phyloP scores from a whole-genome alignment of 768 basidiomycete genomes.

The Auriscalpium microsporum region DNA sequence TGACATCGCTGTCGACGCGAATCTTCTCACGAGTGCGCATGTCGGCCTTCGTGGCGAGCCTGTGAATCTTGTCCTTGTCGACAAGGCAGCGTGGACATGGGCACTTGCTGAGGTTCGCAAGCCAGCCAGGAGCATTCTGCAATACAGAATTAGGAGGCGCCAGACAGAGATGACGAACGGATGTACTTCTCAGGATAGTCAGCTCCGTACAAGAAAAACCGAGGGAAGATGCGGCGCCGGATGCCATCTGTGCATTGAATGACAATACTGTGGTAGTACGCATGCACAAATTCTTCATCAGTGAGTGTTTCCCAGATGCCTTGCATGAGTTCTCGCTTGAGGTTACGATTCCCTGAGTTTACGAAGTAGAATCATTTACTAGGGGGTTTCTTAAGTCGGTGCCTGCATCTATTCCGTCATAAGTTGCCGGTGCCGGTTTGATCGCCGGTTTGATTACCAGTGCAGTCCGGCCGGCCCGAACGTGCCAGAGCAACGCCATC shows the following conservation, averaged over 20 bases:
- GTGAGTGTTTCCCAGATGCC: slow-evolving; percentile 13
- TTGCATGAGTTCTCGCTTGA: slow-evolving; percentile 19
- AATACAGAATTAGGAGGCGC: slow-evolving; percentile 6
- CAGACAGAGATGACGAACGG: not conserved
- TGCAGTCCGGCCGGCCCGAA: too few species aligned
- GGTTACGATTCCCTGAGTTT: too few species aligned
- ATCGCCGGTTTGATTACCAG: too few species aligned
- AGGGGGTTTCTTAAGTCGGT: too few species aligned
- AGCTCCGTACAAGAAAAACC: slow-evolving; percentile 21
- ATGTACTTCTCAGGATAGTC: slow-evolving; percentile 18
- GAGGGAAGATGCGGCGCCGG: slow-evolving; percentile 13
- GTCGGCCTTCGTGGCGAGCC: slow-evolving; percentile 23
- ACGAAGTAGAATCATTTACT: too few species aligned
- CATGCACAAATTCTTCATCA: slow-evolving; percentile 14
- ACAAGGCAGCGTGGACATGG: slow-evolving; percentile 33
- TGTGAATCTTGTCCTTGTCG: slow-evolving; percentile 20
- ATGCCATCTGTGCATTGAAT: slow-evolving; percentile 17
- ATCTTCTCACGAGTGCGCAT: not conserved
- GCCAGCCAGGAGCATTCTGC: slow-evolving; percentile 26
- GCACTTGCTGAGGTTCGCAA: slow-evolving; percentile 30
- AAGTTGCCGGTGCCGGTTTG: too few species aligned
- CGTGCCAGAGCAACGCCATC: too few species aligned
- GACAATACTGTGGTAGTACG: slow-evolving; percentile 17
- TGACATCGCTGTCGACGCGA: slow-evolving; percentile 5
- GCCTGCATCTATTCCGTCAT: too few species aligned